Evolutionary conservation across 352 stramenopile genomes (phyloP), one percentile per base, ranked within the genome.

Genomic region (Phytophthora rubi): DNA sequence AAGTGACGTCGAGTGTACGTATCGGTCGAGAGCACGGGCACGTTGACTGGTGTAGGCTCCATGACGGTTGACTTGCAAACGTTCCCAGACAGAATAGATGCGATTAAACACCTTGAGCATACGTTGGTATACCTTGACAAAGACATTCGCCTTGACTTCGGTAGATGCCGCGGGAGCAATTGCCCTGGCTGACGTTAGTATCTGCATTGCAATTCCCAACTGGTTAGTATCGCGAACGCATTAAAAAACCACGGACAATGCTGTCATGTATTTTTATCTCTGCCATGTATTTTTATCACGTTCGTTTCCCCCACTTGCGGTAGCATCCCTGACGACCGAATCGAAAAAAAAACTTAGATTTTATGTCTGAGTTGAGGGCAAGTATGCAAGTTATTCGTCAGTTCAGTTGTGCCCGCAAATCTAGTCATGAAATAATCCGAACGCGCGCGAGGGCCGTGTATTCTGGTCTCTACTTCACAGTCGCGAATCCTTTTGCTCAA

Each of bases 11-110:
- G 61, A 62, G 28, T 55, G 42, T 9, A 60, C 39, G 28, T 68
- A 68, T 13, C 52, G 61, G 6, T 62, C 16, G 10, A 68, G 61
- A n/a, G 61, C 52, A 15, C 51, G 39, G 13, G 61, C 52, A 13
- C 61, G 16, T 51, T 30, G 37, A 51, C 26, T 49, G 23, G 61
- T 68, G 8, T 68, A 68, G 1, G 61, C 61, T 21, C 53, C 61
- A 21, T 62, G 61, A 0, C 42, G 61, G 26, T 53, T 68, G 2
- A 62, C 61, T 68, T 68, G 61, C n/a, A 18, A 56, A 28, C 26
- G 12, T 23, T 39, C 52, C 61, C 61, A 62, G 23, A 62, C 4
- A 26, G 37, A 32, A n/a, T 49, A 56, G 18, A 68, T 15, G 33
- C n/a, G 10, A 13, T 7, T 3, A 51, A 51, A 23, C 2, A 21